These are phyloP conservation scores for Cardamine chenopodiifolia DNA, from an alignment of 345 rosid genomes.

Conservation along the genomic window DNA sequence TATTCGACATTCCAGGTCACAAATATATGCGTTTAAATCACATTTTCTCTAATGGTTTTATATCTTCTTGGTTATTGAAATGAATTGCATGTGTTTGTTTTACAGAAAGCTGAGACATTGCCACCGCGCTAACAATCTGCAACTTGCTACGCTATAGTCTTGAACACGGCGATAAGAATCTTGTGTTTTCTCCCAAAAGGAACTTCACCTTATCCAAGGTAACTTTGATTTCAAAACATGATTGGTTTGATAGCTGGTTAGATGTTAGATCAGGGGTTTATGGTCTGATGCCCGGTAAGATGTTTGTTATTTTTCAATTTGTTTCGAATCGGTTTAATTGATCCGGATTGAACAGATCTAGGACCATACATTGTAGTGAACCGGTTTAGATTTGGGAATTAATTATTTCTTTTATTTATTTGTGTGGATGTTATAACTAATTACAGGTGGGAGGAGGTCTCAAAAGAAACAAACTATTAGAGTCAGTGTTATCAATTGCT, in stretches of 20 bases:
- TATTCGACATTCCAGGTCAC: conserved; percentile 83
- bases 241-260: conserved; percentile 2
- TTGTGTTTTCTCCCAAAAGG: conserved; percentile 46
- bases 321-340: neutral
- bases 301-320: neutral
- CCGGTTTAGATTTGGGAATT: conserved; percentile 1
- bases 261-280: neutral
- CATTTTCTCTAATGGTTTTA: neutral
- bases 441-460: conserved; percentile 16
- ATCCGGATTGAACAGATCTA: neutral
- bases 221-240: conserved; percentile 12
- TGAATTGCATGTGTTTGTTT: conserved; percentile 37
- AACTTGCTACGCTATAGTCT: conserved; percentile 75
- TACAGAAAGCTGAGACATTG: conserved; percentile 58
- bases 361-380: neutral
- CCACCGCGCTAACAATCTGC: conserved; percentile 52
- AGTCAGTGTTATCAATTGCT: conserved; percentile 1
- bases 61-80: conserved; percentile 2
- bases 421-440: neutral
- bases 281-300: neutral
- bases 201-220: conserved; percentile 46
- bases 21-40: neutral
- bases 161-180: conserved; percentile 77
- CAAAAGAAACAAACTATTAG: neutral
- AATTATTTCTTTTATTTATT: neutral